phyloP scores from a whole-genome alignment of 176 grass and related monocot species.

The Aegilops sharonensis region DNA sequence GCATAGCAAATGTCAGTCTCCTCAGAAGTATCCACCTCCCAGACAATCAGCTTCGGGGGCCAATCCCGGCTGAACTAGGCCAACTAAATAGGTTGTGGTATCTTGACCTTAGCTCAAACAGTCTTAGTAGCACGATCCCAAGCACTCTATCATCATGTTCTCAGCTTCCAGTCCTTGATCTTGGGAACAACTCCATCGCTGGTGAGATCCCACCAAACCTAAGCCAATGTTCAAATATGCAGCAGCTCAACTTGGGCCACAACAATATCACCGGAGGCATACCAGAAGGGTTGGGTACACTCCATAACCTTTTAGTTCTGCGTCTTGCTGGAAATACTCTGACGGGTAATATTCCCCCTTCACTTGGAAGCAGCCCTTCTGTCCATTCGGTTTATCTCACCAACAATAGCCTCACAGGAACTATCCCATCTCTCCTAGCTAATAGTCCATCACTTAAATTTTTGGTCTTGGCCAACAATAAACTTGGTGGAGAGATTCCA shows the following conservation, averaged over 20 bases:
- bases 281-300: neutral
- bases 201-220: neutral
- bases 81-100: neutral
- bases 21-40: neutral
- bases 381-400: neutral
- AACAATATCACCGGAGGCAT: neutral
- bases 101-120: neutral
- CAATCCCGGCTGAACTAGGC: neutral
- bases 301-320: constrained; percentile 26
- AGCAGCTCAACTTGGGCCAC: neutral
- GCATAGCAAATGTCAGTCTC: neutral
- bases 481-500: constrained; percentile 30
- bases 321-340: constrained; percentile 8
- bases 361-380: neutral
- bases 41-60: neutral
- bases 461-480: constrained; percentile 3
- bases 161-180: neutral
- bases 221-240: neutral
- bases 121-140: neutral
- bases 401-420: constrained; percentile 25
- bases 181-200: neutral
- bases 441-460: neutral
- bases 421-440: constrained; percentile 15
- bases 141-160: neutral
- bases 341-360: neutral